Evolutionary conservation across 2,329 filamentous ascomycete genomes (phyloP), one percentile per base, ranked within the genome.

Genomic region (Cercospora zeae-maydis): DNA sequence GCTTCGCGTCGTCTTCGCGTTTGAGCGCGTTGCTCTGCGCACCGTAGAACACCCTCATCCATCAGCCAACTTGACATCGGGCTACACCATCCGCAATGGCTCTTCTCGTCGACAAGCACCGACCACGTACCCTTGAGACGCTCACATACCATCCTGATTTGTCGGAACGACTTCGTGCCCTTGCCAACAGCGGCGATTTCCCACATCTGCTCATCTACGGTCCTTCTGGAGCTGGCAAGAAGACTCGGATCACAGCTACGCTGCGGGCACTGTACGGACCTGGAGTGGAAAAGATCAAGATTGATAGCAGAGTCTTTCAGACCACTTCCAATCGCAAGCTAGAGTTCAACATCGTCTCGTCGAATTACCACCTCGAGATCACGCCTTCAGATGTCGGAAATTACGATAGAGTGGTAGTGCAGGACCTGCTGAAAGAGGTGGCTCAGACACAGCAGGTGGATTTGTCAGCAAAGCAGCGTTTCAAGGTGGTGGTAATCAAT

Each of bases 391-490:
- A 99, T 71, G 95, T 99, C 4, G 95, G 93, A 65, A 96, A 90
- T 76, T 97, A 97, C 74, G 95, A 99, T 77, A 86, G 95, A 59
- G 95, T 99, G 3, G 95, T 99, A 1, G 84, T 99, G 13, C 95
- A 99, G 75, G 95, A 98, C 73, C 81, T 99, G 54, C 81, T 99
- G 54, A 99, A 99, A 77, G 95, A 99, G 78, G 93, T 99, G 4
- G 95, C 96, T 31, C 96, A 99, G 78, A 99, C 95, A 58, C 95
- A 99, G 76, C 96, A 99, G 79, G 95, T 99, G n/a, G 95, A 99
- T 76, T 83, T 95, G 69, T 84, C 87, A 11, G 96, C 96, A 14
- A 90, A 87, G 75, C 95, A 99, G 76, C 86, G 88, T 49, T 99
- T 99, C 84, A 99, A 99, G 79, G 93, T 99, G 1, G 95, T 99